Base-by-base conservation (phyloP, 2,329 filamentous ascomycete species). In the Conoideocrella luteorostrata region DNA sequence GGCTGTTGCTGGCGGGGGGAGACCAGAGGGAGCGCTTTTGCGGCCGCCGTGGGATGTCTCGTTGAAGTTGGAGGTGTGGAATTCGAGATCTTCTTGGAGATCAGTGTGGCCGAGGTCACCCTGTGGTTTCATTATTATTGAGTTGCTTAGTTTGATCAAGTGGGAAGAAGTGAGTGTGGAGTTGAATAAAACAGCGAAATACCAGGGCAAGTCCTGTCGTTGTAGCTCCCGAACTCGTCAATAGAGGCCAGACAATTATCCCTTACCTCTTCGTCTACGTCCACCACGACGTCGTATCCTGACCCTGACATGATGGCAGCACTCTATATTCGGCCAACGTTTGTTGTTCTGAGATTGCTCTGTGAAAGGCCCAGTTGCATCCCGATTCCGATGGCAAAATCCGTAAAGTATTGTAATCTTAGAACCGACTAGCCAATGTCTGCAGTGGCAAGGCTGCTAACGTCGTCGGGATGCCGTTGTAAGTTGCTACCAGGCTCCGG, bases 71-170 rank as follows among this genome's bases (percentile, higher is more conserved):
- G 90, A 96, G 61, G 82, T 86, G 75, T 98, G 93, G 72, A 98
- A 98, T 77, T 97, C 93, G 64, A 98, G 89, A 69, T 97, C 93
- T 66, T 96, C 91, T 74, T 96, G 89, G 20, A 98, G 84, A 66
- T 98, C 93, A 45, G 93, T 98, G 69, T 96, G 90, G 58, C 93
- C 93, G 62, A 98, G 82, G 69, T 98, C 93, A 59, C 91, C 91
- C 90, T 97, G 63, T n/a, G 5, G 9, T 30, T 30, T 33, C 9
- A 20, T 12, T n/a, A 23, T 38, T 9, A 21, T n/a, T n/a, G n/a
- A n/a, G n/a, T n/a, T n/a, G n/a, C n/a, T n/a, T n/a, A n/a, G n/a
- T n/a, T n/a, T n/a, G n/a, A n/a, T n/a, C n/a, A n/a, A n/a, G n/a
- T n/a, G n/a, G n/a, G n/a, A n/a, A n/a, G n/a, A n/a, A n/a, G n/a